phyloP scores from a whole-genome alignment of 257 asterid genomes.

The Knoxia roxburghii region DNA sequence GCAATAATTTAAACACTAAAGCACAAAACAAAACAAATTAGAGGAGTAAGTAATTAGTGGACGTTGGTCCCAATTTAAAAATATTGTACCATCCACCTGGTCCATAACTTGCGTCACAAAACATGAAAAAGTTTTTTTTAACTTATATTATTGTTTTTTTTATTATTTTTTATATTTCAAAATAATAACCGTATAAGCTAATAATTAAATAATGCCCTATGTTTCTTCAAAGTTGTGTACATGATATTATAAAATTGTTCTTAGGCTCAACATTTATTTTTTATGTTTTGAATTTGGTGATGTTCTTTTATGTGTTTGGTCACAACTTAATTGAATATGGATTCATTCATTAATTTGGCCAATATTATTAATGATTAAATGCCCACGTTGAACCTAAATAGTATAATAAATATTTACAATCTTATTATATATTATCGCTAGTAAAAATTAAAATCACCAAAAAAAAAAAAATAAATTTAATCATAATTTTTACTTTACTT shows the following conservation, averaged over 20 bases:
- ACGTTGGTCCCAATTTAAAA: neutral
- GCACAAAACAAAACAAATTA: neutral
- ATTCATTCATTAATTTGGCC: neutral
- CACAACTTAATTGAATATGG: neutral
- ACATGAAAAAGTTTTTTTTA: slow-evolving; percentile 5
- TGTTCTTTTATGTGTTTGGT: neutral
- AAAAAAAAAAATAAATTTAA: no score
- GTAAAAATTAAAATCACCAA: no score
- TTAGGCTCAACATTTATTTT: neutral
- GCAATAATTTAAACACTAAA: neutral
- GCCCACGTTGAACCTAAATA: no score
- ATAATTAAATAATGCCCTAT: neutral
- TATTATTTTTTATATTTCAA: no score
- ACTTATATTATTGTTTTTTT: neutral
- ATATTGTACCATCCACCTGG: neutral
- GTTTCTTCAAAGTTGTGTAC: neutral
- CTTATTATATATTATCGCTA: no score
- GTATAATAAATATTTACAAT: no score
- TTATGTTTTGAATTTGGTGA: no score
- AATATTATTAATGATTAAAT: neutral
- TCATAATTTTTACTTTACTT: no score
- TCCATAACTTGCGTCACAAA: slow-evolving; percentile 7
- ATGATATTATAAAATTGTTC: neutral
- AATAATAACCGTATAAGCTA: no score
- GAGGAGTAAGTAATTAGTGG: neutral